Base-by-base conservation (phyloP, 768 basidiomycete genomes). In the Rhizopogon vinicolor region DNA sequence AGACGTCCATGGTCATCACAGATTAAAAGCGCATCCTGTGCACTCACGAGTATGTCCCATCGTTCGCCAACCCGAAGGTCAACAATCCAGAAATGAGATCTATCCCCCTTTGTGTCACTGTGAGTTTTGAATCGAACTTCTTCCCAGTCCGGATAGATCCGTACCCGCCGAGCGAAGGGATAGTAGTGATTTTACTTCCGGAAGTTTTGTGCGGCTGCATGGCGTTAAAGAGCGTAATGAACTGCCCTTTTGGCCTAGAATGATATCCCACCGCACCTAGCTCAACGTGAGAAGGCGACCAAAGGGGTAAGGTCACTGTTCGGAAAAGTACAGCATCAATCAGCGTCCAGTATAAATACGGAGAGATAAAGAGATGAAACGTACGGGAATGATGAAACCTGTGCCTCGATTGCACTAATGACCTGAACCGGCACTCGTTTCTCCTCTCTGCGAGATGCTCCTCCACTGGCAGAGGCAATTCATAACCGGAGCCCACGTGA, bases 201-300 rank as follows among this genome's bases (percentile, higher is more conserved):
- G 72, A 63, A 3, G 79, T 72, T 55, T 75, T 73, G 28, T 66
- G 67, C 0, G 81, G 84, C 50, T 75, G 69, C 68, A 81, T 77
- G 1, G 84, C 78, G 64, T 89, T 86, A 67, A 89, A 83, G 7
- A 90, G 74, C 9, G 81, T 84, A 48, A 86, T 70, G 56, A 91
- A 91, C 31, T 70, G 66, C 2, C 88, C 88, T 13, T 71, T 65
- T 0, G 83, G 79, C 60, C 83, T 85, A 33, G 72, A 74, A 22
- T 89, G 70, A 65, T 86, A 91, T 2, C 89, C 89, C 10, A 91
- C 83, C 9, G 83, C 81, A 3, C 88, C 89, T 3, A 89, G 68
- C 14, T 74, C 64, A 0, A 89, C 78, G 5, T 68, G 74, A 6
- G 78, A 68, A 3, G 89, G 89, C 3, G 72, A 74, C 87, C 87